phyloP scores from a whole-genome alignment of 139 green algal genomes.

The Nannochloris sp. region DNA sequence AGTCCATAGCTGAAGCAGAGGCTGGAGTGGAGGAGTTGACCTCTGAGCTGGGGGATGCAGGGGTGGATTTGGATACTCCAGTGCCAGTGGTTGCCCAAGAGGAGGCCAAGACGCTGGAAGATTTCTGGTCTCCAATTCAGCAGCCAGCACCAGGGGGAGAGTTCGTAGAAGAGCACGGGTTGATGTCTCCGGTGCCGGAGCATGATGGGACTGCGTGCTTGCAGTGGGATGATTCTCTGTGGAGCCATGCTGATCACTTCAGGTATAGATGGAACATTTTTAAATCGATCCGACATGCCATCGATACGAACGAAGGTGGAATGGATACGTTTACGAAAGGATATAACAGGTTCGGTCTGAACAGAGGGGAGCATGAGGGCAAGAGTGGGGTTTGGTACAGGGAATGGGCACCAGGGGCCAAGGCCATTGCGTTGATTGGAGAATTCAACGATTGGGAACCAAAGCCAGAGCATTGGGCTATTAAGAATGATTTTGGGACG shows the following conservation, averaged over 20 bases:
- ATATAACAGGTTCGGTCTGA: slow-evolving; percentile 79
- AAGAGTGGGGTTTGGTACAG: slow-evolving; percentile 74
- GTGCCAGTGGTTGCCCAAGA: neutral
- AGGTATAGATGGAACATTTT: slow-evolving; percentile 84
- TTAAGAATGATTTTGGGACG: slow-evolving; percentile 78
- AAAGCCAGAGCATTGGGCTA: slow-evolving; percentile 68
- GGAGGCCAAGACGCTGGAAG: slow-evolving; percentile 17
- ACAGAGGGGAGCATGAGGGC: slow-evolving; percentile 70
- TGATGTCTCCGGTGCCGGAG: slow-evolving; percentile 37
- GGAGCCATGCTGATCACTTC: slow-evolving; percentile 80
- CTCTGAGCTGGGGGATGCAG: slow-evolving; percentile 9
- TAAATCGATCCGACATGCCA: slow-evolving; percentile 60
- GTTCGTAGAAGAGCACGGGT: slow-evolving; percentile 28
- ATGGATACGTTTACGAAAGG: slow-evolving; percentile 78
- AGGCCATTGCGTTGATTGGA: slow-evolving; percentile 78
- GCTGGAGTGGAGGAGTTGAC: slow-evolving; percentile 11
- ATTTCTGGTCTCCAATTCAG: slow-evolving; percentile 33
- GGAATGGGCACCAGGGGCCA: slow-evolving; percentile 77
- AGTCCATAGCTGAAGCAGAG: slow-evolving; percentile 39
- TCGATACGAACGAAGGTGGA: slow-evolving; percentile 79
- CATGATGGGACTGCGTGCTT: slow-evolving; percentile 86
- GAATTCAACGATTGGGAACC: slow-evolving; percentile 93
- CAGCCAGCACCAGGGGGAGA: neutral
- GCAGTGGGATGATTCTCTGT: slow-evolving; percentile 73
- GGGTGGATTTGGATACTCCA: slow-evolving; percentile 15